These are phyloP conservation scores for Pigoraptor vietnamica DNA, from an alignment of 78 protist species.

Conservation along the genomic window DNA sequence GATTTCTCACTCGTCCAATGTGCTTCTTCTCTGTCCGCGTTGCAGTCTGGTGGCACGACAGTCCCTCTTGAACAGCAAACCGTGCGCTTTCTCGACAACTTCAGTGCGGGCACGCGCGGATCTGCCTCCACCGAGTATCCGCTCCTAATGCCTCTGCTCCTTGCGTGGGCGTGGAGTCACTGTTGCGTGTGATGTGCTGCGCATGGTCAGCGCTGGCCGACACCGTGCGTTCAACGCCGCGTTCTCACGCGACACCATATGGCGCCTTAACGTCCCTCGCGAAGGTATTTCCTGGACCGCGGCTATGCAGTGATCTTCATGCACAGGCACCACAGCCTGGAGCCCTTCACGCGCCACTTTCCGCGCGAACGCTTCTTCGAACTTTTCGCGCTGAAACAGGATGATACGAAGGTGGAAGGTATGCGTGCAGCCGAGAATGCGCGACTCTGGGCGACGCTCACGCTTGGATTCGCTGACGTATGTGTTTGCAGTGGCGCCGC, in stretches of 20 bases:
- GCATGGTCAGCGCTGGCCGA: too few species aligned
- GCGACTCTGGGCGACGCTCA: not conserved
- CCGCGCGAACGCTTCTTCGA: not conserved
- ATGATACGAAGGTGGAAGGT: not conserved
- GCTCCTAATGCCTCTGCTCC: not conserved
- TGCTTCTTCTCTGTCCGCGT: too few species aligned
- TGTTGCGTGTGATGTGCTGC: too few species aligned
- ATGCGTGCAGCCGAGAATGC: not conserved
- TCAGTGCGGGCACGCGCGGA: constrained; percentile 53
- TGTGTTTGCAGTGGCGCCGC: not conserved
- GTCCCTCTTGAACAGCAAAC: constrained; percentile 16
- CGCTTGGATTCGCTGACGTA: not conserved
- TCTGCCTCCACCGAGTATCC: constrained; percentile 33
- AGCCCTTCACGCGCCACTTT: constrained; percentile 16
- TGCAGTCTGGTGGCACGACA: not conserved
- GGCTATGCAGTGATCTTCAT: constrained; percentile 26
- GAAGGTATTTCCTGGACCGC: not conserved
- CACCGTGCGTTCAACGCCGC: not conserved
- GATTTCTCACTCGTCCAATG: too few species aligned
- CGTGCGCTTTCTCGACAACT: constrained; percentile 56
- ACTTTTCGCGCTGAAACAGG: not conserved
- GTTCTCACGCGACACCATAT: not conserved
- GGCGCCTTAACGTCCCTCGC: not conserved
- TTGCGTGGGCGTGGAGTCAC: too few species aligned
- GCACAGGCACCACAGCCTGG: constrained; percentile 14